Evolutionary conservation across 192 early-diverging fungal species (phyloP).

Genomic region (Podila horticola): DNA sequence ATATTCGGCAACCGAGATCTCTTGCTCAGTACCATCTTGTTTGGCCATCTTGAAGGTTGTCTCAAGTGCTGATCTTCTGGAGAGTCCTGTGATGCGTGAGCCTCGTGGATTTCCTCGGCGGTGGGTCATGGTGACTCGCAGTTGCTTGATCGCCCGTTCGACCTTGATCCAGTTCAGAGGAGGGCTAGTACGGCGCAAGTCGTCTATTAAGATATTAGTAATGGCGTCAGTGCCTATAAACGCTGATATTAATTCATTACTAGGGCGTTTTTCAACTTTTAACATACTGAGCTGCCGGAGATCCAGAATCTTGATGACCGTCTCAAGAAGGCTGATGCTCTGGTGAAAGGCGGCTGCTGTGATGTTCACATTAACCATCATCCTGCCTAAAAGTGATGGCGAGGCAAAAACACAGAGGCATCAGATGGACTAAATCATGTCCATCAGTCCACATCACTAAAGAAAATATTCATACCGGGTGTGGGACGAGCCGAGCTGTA

Average conservation of each 20-base stretch:
- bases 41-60: slow-evolving; percentile 69
- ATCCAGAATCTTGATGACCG: too few species aligned
- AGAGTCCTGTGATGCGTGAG: slow-evolving; percentile 73
- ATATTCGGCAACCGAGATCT: slow-evolving; percentile 76
- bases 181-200: slow-evolving; percentile 50
- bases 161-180: slow-evolving; percentile 48
- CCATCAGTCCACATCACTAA: slow-evolving; percentile 61
- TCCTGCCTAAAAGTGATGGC: too few species aligned
- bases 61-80: slow-evolving; percentile 67
- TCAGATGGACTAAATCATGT: too few species aligned
- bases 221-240: too few species aligned
- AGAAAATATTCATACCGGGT: slow-evolving; percentile 49
- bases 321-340: too few species aligned
- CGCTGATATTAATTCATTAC: too few species aligned
- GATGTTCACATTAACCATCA: too few species aligned
- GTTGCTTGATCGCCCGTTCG: slow-evolving; percentile 59
- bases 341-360: too few species aligned
- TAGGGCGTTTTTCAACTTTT: slow-evolving; percentile 47
- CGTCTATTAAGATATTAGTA: slow-evolving; percentile 25
- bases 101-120: slow-evolving; percentile 65
- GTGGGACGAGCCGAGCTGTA: slow-evolving; percentile 86
- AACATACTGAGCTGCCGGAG: too few species aligned
- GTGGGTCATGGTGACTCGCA: slow-evolving; percentile 65
- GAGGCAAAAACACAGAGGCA: too few species aligned
- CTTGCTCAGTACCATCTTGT: slow-evolving; percentile 30